Conservation (phyloP, 2,329 filamentous ascomycete genomes). For the Pseudogymnoascus sp. region DNA sequence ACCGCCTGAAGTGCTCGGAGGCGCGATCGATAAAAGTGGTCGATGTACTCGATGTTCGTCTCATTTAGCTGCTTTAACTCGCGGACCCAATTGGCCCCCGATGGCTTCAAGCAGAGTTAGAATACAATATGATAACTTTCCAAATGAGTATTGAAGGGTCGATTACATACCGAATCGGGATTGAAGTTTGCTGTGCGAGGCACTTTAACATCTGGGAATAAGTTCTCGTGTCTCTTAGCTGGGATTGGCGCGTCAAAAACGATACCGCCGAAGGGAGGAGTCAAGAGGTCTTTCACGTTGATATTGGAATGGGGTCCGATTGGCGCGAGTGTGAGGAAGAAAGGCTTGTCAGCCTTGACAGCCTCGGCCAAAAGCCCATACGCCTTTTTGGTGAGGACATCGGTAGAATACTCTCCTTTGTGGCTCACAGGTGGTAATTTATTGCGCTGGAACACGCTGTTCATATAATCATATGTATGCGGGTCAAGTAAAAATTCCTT, state of each 20-base stretch:
- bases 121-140: slow-evolving; percentile 10
- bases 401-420: slow-evolving; percentile 42
- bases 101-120: slow-evolving; percentile 27
- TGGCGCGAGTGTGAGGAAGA: slow-evolving; percentile 62
- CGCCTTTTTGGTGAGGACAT: slow-evolving; percentile 55
- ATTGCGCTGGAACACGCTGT: slow-evolving; percentile 58
- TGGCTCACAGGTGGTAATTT: slow-evolving; percentile 48
- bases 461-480: slow-evolving; percentile 62
- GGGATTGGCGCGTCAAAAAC: slow-evolving; percentile 43
- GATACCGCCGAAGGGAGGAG: slow-evolving; percentile 16
- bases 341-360: slow-evolving; percentile 48
- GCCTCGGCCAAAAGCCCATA: slow-evolving; percentile 57
- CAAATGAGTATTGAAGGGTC: neutral
- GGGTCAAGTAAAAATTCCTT: slow-evolving; percentile 59
- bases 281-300: slow-evolving; percentile 29
- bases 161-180: slow-evolving; percentile 44
- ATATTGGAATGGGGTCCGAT: slow-evolving; percentile 59
- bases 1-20: slow-evolving; percentile 48
- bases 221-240: slow-evolving; percentile 52
- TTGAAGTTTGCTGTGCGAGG: slow-evolving; percentile 63
- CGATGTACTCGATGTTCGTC: slow-evolving; percentile 41
- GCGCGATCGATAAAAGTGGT: slow-evolving; percentile 46
- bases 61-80: slow-evolving; percentile 37
- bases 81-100: slow-evolving; percentile 44
- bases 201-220: slow-evolving; percentile 54